These are phyloP conservation scores for Aspergillus pseudoglaucus DNA, from an alignment of 2,329 filamentous ascomycete species.

Conservation along the genomic window DNA sequence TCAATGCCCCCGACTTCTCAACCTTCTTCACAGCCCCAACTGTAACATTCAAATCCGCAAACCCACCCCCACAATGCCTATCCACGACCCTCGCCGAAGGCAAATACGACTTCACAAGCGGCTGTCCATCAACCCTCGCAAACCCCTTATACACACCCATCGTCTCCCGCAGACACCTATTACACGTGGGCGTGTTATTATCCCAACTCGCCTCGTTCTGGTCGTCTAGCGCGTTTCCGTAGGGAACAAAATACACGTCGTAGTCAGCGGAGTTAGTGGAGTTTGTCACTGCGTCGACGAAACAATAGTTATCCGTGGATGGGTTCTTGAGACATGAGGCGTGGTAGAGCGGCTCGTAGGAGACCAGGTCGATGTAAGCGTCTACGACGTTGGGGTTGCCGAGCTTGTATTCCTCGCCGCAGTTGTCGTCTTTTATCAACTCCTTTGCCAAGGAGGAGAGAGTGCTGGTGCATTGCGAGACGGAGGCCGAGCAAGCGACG, in stretches of 20 bases:
- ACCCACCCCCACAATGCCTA: constrained; percentile 51
- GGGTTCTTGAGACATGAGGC: constrained; percentile 72
- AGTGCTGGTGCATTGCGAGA: constrained; percentile 57
- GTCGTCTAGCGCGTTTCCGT: constrained; percentile 62
- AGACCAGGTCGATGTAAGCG: constrained; percentile 67
- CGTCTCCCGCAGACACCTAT: constrained; percentile 66
- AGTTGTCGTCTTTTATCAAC: constrained; percentile 58
- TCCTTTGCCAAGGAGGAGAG: constrained; percentile 60
- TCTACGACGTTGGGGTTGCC: constrained; percentile 65
- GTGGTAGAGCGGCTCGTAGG: constrained; percentile 72
- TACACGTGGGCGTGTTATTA: constrained; percentile 50
- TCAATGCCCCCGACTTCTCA: neutral
- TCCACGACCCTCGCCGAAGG: constrained; percentile 68
- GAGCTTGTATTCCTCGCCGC: constrained; percentile 61
- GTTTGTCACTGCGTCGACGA: constrained; percentile 78
- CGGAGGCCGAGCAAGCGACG: constrained; percentile 64
- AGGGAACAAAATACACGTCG: constrained; percentile 79
- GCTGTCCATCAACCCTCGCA: constrained; percentile 58
- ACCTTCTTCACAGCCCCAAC: constrained; percentile 10
- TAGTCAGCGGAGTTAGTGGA: constrained; percentile 60
- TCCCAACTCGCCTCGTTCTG: neutral
- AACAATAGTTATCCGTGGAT: constrained; percentile 63
- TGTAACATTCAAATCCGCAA: constrained; percentile 45
- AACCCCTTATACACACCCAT: constrained; percentile 74
- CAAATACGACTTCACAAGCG: constrained; percentile 63